Percentiles rank a stretch among this genome's conserved stretches.
These are phyloP conservation scores for Neofusicoccum parvum DNA, from an alignment of 2,329 filamentous ascomycete genomes.

Conservation along the genomic window DNA sequence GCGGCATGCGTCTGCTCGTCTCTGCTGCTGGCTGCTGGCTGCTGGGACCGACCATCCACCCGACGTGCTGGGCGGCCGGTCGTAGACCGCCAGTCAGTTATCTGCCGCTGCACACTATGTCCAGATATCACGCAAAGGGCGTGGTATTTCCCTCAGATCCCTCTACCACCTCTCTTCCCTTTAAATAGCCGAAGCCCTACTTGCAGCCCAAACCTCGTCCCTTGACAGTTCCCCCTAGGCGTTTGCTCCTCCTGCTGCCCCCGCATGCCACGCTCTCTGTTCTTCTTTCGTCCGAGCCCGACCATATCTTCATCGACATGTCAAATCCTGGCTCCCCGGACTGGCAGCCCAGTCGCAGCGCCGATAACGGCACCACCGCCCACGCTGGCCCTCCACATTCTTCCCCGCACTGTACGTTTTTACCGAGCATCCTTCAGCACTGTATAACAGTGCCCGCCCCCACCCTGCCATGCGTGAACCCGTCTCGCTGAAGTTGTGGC, in stretches of 20 bases:
- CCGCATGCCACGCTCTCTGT: not conserved
- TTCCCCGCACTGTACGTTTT: constrained; percentile 6
- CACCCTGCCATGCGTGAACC: not conserved
- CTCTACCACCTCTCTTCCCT: not conserved
- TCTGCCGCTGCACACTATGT: not conserved
- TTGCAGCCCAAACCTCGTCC: no score
- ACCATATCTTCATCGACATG: not conserved
- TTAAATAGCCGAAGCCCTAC: not conserved
- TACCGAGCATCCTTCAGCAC: not conserved
- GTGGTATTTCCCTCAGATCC: not conserved
- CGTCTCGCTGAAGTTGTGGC: not conserved
- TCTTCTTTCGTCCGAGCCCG: not conserved
- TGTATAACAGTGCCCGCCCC: no score
- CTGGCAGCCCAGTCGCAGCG: not conserved
- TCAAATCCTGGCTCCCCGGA: not conserved
- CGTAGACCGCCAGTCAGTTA: not conserved
- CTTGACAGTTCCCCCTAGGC: not conserved
- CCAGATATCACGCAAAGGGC: not conserved
- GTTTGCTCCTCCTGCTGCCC: not conserved
- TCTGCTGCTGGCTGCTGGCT: not conserved
- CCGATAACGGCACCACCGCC: constrained; percentile 2
- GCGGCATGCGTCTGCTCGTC: not conserved
- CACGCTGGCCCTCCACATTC: not conserved
- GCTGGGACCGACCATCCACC: not conserved
- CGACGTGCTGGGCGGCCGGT: not conserved